Base-by-base conservation (phyloP, 306 rosid genomes). In the Pterocarpus macrocarpus region DNA sequence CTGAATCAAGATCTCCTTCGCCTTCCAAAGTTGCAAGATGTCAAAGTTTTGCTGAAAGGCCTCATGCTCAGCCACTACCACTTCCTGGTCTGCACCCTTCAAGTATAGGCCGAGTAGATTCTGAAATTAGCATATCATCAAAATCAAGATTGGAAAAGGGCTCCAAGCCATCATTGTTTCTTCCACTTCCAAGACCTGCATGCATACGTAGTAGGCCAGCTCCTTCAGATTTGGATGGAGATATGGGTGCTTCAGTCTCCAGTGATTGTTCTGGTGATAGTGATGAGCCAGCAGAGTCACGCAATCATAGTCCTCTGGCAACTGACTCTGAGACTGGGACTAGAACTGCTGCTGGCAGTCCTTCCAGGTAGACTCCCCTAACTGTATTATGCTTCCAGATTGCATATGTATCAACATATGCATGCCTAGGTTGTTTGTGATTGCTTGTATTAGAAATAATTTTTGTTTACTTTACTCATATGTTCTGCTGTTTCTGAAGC, bases 1-100 rank as follows among this genome's bases (percentile, higher is more conserved):
- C 65, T 72, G 92, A 76, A 81, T 90, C 98, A 80, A 89, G 96
- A 85, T 94, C 97, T 2, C 92, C 98, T 76, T 96, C 99, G 7
- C 98, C 99, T 73, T 92, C 97, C 85, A 96, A 90, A 86, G 99
- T 96, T 38, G 85, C 85, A 44, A 91, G 99, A 90, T 92, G 97
- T 86, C 99, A 93, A 86, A 96, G 99, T 88, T 95, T 95, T 87
- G 88, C 86, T 33, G 98, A 92, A 84, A 92, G 99, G 84, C 83
- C 91, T 71, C 87, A 52, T 87, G 88, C 99, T 83, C 99, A 93
- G 62, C 98, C 97, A 56, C 97, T 96, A 70, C 99, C 99, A 17
- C 98, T 90, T 85, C 99, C 99, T 72, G 84, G 87, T n/a, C 83
- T 72, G 80, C 90, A 85, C 73, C 94, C 91, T 76, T 85, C 96